A percentile compares a stretch with the other conserved stretches of the same genome.
phyloP scores from a whole-genome alignment of 148 eudicot genomes.

The Camellia sinensis region DNA sequence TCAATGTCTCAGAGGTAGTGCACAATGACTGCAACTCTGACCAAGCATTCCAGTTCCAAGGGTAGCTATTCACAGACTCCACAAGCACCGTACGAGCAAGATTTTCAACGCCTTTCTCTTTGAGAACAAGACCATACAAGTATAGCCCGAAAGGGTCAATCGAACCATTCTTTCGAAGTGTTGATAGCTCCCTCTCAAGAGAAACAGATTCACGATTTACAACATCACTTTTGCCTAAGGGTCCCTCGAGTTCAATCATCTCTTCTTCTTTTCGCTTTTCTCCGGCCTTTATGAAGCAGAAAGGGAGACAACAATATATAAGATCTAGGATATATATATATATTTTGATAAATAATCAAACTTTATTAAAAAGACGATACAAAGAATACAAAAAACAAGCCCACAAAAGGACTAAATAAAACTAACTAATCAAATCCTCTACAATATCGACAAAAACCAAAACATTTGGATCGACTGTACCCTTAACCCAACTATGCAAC shows the following conservation, averaged over 20 bases:
- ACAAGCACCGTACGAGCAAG: conserved; percentile 73
- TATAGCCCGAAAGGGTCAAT: conserved; percentile 83
- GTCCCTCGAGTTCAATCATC: conserved; percentile 89
- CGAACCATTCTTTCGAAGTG: conserved; percentile 55
- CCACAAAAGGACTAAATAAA: too few relatives aligned
- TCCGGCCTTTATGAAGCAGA: conserved; percentile 63
- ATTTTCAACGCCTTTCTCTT: conserved; percentile 75
- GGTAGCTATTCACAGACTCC: conserved; percentile 88
- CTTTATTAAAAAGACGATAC: too few relatives aligned
- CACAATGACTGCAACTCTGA: conserved; percentile 74
- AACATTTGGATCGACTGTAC: too few relatives aligned
- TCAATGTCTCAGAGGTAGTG: conserved; percentile 65
- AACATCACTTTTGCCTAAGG: conserved; percentile 76
- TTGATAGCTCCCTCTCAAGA: conserved; percentile 76
- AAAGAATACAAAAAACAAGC: too few relatives aligned
- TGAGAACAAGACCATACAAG: conserved; percentile 87
- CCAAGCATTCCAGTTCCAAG: conserved; percentile 99
- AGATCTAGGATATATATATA: not conserved
- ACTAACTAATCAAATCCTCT: too few relatives aligned
- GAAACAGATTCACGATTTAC: conserved; percentile 73
- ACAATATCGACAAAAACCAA: too few relatives aligned
- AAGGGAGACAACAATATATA: conserved; percentile 7
- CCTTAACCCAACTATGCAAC: too few relatives aligned
- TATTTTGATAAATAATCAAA: too few relatives aligned
- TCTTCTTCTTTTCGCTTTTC: conserved; percentile 98